phyloP scores from a whole-genome alignment of 2,329 filamentous ascomycete species.

The Sporothrix schenckii region DNA sequence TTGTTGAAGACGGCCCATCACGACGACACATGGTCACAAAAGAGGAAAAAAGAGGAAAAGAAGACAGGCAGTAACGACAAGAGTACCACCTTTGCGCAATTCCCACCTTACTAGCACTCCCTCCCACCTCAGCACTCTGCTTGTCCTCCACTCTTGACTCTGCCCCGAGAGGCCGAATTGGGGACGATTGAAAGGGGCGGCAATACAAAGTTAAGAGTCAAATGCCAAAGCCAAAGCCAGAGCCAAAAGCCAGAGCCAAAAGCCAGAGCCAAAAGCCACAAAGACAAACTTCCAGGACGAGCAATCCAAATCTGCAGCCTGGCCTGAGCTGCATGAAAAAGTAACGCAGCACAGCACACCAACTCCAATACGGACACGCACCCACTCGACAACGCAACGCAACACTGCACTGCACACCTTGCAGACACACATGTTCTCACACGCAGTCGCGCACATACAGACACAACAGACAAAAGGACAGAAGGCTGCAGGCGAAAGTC shows the following conservation, averaged over 20 bases:
- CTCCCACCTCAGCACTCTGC: not conserved
- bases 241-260: not conserved
- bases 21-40: not conserved
- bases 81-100: too few species aligned
- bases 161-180: not conserved
- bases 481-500: not conserved
- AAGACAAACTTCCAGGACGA: not conserved
- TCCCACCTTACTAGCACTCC: not conserved
- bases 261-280: not conserved
- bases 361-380: not conserved
- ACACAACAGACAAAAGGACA: not conserved
- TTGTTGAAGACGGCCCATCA: not conserved
- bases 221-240: not conserved
- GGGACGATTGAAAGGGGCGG: not conserved
- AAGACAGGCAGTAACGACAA: not conserved
- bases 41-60: not conserved
- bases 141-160: not conserved
- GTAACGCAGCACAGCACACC: constrained; percentile 16
- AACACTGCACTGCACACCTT: constrained; percentile 17
- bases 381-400: constrained; percentile 1
- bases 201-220: not conserved
- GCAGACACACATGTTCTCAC: not conserved
- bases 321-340: constrained; percentile 18
- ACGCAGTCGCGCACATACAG: not conserved
- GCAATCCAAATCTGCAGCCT: not conserved